phyloP scores from a whole-genome alignment of 352 stramenopile genomes.

The Pythium guiyangense region DNA sequence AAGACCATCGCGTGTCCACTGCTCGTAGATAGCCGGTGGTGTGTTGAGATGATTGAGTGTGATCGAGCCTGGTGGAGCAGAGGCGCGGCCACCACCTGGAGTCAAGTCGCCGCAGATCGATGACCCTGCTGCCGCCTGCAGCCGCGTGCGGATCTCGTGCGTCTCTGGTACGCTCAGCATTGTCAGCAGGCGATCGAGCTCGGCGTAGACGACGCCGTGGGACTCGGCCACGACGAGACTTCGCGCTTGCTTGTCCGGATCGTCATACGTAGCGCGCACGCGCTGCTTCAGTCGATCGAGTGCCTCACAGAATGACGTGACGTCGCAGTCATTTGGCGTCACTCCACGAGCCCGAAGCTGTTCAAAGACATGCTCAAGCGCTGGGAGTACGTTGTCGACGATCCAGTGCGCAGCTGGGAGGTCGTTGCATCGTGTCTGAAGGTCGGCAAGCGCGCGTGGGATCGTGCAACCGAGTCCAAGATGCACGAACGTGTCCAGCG shows the following conservation, averaged over 20 bases:
- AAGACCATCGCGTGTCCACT: background rate
- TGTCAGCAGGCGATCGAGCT: constrained; percentile 8
- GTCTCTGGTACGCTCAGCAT: too few relatives aligned
- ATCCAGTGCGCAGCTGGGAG: background rate
- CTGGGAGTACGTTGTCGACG: too few relatives aligned
- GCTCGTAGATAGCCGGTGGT: background rate
- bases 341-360: too few relatives aligned
- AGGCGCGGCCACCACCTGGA: too few relatives aligned
- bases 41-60: background rate
- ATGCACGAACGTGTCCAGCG: too few relatives aligned
- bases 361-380: too few relatives aligned
- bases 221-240: background rate
- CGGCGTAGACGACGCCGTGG: constrained; percentile 2
- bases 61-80: too few relatives aligned
- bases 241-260: background rate
- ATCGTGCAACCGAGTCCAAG: too few relatives aligned
- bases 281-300: background rate
- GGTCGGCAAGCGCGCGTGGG: background rate
- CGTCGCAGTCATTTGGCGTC: background rate
- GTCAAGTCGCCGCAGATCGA: too few relatives aligned
- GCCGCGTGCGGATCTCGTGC: too few relatives aligned
- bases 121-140: too few relatives aligned
- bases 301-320: background rate
- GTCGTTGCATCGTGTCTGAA: background rate
- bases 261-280: background rate